Evolutionary conservation across 108 stramenopile species (phyloP).

Genomic region (Pseudonitzschia pungens): DNA sequence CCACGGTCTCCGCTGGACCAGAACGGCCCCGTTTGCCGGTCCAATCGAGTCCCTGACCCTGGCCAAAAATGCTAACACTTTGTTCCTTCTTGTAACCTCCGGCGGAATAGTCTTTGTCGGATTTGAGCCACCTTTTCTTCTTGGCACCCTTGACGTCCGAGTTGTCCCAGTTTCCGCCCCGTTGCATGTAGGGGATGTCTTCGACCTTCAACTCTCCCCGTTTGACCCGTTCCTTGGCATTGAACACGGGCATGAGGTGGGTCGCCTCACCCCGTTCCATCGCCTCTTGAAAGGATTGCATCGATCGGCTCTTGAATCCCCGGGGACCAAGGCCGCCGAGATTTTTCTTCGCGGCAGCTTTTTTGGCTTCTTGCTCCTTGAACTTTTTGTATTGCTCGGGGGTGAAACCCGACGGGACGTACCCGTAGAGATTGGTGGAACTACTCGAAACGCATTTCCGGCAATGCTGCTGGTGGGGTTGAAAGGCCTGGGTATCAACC

Average conservation of each 20-base stretch:
- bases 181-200: slow-evolving; percentile 80
- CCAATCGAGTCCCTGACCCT: slow-evolving; percentile 80
- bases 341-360: slow-evolving; percentile 43
- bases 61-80: slow-evolving; percentile 67
- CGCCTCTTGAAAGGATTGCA: slow-evolving; percentile 83
- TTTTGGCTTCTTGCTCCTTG: slow-evolving; percentile 63
- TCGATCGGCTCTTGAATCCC: slow-evolving; percentile 73
- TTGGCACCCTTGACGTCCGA: slow-evolving; percentile 66
- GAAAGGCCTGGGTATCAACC: background rate
- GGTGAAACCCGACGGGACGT: slow-evolving; percentile 82
- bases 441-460: background rate
- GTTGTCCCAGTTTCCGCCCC: slow-evolving; percentile 73
- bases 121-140: slow-evolving; percentile 53
- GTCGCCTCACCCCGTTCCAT: slow-evolving; percentile 72
- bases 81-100: slow-evolving; percentile 85
- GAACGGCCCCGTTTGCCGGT: slow-evolving; percentile 48
- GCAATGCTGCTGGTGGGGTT: background rate
- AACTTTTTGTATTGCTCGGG: slow-evolving; percentile 68
- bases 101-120: slow-evolving; percentile 70
- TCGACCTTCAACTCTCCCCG: slow-evolving; percentile 69
- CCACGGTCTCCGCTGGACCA: slow-evolving; percentile 42
- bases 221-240: slow-evolving; percentile 55
- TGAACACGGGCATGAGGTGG: slow-evolving; percentile 71
- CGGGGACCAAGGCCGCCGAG: slow-evolving; percentile 66
- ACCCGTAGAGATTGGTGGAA: slow-evolving; percentile 42